Conservation (phyloP, 2,329 filamentous ascomycete genomes). For the Colletotrichum chlorophyti region DNA sequence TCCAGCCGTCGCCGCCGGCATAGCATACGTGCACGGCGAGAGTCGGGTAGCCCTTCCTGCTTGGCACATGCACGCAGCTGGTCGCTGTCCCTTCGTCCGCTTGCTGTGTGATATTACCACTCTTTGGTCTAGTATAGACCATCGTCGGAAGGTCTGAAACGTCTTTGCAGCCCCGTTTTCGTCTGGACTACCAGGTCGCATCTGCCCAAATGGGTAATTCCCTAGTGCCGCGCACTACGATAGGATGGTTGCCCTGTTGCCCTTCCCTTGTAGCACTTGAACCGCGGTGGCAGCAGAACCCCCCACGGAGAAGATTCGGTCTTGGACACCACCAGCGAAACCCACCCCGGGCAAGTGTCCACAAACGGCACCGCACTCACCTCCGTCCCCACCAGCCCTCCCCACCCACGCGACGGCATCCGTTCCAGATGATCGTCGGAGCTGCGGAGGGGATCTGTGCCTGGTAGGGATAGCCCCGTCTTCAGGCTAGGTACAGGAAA, state of each 20-base stretch:
- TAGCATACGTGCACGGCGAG: no score
- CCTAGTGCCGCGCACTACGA: no score
- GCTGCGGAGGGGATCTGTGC: constrained; percentile 10
- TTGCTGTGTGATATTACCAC: no score
- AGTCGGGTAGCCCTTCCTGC: no score
- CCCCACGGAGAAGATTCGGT: background rate
- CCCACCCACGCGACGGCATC: constrained; percentile 8
- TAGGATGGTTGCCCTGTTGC: background rate
- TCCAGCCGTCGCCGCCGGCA: background rate
- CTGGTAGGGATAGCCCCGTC: background rate
- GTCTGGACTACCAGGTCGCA: constrained; percentile 21
- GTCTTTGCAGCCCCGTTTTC: constrained; percentile 20
- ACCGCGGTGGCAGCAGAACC: no score
- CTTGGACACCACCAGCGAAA: background rate
- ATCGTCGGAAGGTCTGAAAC: constrained; percentile 21
- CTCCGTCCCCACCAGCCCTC: background rate
- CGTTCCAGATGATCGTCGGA: constrained; percentile 12
- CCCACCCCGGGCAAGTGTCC: no score
- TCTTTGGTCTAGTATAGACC: constrained; percentile 6
- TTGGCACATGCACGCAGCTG: no score
- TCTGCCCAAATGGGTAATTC: constrained; percentile 20
- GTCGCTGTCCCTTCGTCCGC: no score
- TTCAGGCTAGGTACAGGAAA: background rate
- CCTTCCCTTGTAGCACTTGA: no score
- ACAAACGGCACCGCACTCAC: constrained; percentile 2